Percentiles rank a stretch among this genome's conserved stretches.
These are phyloP conservation scores for Microcyclosporella mali DNA, from an alignment of 2,329 filamentous ascomycete species.

Conservation along the genomic window DNA sequence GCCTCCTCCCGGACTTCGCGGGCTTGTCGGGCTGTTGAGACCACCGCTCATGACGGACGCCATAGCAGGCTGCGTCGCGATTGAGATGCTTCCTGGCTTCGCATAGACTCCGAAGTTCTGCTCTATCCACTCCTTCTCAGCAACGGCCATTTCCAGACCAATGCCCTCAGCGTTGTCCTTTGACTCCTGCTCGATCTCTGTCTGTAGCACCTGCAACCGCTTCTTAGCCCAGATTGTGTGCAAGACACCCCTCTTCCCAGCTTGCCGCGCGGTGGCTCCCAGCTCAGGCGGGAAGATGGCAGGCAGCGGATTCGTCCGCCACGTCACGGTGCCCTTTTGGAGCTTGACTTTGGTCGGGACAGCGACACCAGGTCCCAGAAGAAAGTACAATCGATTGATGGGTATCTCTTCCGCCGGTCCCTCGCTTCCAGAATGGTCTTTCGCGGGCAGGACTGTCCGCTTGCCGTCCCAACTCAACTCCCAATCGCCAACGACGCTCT, in stretches of 20 bases:
- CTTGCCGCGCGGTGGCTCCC: constrained; percentile 57
- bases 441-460: constrained; percentile 58
- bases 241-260: constrained; percentile 72
- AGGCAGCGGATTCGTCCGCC: constrained; percentile 71
- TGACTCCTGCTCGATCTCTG: constrained; percentile 70
- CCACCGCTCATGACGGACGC: constrained; percentile 23
- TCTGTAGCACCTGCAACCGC: constrained; percentile 65
- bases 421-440: constrained; percentile 42
- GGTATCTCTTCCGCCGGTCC: constrained; percentile 4
- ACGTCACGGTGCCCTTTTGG: constrained; percentile 38
- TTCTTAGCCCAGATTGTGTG: constrained; percentile 90
- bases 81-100: constrained; percentile 36
- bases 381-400: constrained; percentile 66
- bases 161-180: constrained; percentile 72
- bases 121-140: constrained; percentile 81
- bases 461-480: constrained; percentile 80
- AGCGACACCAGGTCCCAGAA: constrained; percentile 65
- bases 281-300: constrained; percentile 79
- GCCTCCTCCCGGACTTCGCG: constrained; percentile 57
- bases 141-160: constrained; percentile 73
- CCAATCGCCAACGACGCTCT: constrained; percentile 55
- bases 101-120: constrained; percentile 64
- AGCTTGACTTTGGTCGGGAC: constrained; percentile 70
- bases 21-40: constrained; percentile 51
- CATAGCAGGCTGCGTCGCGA: constrained; percentile 29